Conservation (phyloP, 2,329 filamentous ascomycete genomes). For the Colletotrichum tropicale region DNA sequence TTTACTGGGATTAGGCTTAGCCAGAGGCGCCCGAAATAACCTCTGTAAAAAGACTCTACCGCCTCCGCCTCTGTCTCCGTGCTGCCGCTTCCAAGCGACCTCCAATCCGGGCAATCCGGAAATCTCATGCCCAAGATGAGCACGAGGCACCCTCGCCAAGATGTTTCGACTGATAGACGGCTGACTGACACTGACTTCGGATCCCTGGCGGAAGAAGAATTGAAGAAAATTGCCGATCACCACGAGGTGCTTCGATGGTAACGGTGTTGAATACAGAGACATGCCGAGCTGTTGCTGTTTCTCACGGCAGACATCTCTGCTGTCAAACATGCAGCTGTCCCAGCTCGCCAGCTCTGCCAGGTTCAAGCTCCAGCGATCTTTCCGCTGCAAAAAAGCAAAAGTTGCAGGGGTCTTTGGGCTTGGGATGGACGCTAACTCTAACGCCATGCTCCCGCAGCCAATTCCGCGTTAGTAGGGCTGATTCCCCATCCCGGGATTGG, state of each 20-base stretch:
- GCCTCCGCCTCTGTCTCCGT: not conserved
- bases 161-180: not conserved
- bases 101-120: not conserved
- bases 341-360: not conserved
- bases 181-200: not conserved
- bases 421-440: not conserved
- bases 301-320: not conserved
- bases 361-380: not conserved
- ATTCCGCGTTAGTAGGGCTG: slow-evolving; percentile 10
- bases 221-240: not conserved
- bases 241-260: not conserved
- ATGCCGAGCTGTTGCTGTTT: not conserved
- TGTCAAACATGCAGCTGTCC: not conserved
- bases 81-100: not conserved
- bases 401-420: not conserved
- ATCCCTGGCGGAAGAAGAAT: not conserved
- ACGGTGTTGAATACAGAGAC: not conserved
- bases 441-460: not conserved
- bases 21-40: not conserved
- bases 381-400: not conserved
- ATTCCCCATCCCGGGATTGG: not conserved
- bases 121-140: not conserved
- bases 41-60: not conserved
- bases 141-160: not conserved
- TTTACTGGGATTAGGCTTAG: not conserved